phyloP scores from a whole-genome alignment of 176 grass and related monocot species.

The Oryza officinalis region DNA sequence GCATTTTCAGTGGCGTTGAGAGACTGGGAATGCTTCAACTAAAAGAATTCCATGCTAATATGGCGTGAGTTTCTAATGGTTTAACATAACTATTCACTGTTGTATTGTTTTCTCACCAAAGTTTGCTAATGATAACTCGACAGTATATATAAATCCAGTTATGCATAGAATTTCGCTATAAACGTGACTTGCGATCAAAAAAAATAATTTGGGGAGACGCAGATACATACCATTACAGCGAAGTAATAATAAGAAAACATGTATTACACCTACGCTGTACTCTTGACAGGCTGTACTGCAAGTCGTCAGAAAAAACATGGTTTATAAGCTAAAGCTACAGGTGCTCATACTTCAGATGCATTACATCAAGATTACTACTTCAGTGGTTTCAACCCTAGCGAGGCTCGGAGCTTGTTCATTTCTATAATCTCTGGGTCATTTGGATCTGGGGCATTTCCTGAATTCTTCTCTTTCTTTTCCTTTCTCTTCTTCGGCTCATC shows the following conservation, averaged over 20 bases:
- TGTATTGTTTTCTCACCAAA: too few relatives aligned
- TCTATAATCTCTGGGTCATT: conserved; percentile 75
- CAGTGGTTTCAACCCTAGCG: conserved; percentile 63
- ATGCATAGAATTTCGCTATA: neutral
- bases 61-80: too few relatives aligned
- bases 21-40: too few relatives aligned
- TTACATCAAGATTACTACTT: conserved; percentile 38
- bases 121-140: neutral
- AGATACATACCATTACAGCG: neutral
- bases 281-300: neutral
- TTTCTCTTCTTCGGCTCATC: conserved; percentile 68
- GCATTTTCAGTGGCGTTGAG: too few relatives aligned
- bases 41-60: too few relatives aligned
- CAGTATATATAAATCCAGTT: neutral
- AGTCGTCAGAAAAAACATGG: neutral
- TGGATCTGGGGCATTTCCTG: conserved; percentile 55
- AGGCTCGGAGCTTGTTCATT: conserved; percentile 69
- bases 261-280: neutral
- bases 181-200: neutral
- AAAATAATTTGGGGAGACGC: neutral
- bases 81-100: too few relatives aligned
- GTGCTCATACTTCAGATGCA: neutral
- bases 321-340: neutral
- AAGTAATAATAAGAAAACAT: neutral
- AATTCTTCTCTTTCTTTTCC: conserved; percentile 81